Base-by-base conservation (phyloP, 2,329 filamentous ascomycete genomes). In the Botrytis tulipae region DNA sequence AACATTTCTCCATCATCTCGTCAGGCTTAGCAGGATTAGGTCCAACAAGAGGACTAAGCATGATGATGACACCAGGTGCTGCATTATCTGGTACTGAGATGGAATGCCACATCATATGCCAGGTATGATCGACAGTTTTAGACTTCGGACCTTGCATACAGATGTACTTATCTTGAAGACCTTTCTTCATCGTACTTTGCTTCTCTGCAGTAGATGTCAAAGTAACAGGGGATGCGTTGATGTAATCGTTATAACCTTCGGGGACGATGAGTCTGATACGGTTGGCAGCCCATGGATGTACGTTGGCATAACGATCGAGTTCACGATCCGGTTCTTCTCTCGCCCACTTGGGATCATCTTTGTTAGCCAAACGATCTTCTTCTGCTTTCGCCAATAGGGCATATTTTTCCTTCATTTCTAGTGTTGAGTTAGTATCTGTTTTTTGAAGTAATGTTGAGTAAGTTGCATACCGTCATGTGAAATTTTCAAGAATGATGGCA, bases 51-150 rank as follows among this genome's bases (percentile, higher is more conserved):
- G 94, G 93, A 3, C 95, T 99, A 75, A 99, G 88, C 93, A 98
- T 98, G 73, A 98, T 91, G 71, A 98, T 91, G 73, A 98, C 93
- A 1, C 90, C 94, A 3, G 92, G 89, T 63, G 91, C 90, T 40
- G 83, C 83, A n/a, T 86, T 89, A 70, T 78, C 78, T 20, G 79
- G 79, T 32, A 74, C 76, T 20, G 78, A 74, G 16, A 80, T 70
- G 82, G 97, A 93, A 79, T 97, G 91, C 81, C 93, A 93, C 51
- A 98, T 86, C 96, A 99, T 99, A 80, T 96, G 93, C 93, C 95
- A 99, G 77, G 97, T 93, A 80, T 97, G 94, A 77, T 91, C 89
- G 72, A 92, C 87, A 25, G 92, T 93, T 40, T 89, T 88, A 74
- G 86, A 83, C 79, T 95, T 97, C 9, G 96, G 96, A 0, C 96